Conservation (phyloP, 2,329 filamentous ascomycete species). For the Botrytis sinoallii region DNA sequence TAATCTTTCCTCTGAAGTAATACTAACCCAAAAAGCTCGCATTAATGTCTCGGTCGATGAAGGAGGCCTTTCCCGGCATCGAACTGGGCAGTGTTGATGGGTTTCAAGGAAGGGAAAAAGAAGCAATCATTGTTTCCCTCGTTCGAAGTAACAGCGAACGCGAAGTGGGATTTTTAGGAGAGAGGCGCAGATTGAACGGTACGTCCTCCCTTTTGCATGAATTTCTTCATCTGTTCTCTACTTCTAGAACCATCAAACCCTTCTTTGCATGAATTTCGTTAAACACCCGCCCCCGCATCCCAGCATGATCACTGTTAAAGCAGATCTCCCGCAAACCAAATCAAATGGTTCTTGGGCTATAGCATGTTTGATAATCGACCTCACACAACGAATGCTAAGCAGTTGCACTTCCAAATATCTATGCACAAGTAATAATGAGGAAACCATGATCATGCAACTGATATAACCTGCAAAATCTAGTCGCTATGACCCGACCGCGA, state of each 20-base stretch:
- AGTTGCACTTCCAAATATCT: slow-evolving; percentile 1
- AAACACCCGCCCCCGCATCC: neutral
- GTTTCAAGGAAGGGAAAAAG: slow-evolving; percentile 96
- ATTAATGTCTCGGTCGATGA: slow-evolving; percentile 70
- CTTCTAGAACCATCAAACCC: neutral
- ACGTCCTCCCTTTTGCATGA: slow-evolving; percentile 39
- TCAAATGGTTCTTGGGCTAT: slow-evolving; percentile 5
- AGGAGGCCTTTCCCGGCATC: slow-evolving; percentile 76
- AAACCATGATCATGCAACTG: slow-evolving; percentile 24
- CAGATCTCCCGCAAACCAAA: slow-evolving; percentile 9
- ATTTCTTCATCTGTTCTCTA: neutral
- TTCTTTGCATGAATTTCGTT: slow-evolving; percentile 13
- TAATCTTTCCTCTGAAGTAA: neutral
- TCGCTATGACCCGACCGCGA: slow-evolving; percentile 94
- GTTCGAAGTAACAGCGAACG: slow-evolving; percentile 84
- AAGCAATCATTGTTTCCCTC: slow-evolving; percentile 89
- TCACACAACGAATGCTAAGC: neutral
- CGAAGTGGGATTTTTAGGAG: slow-evolving; percentile 89
- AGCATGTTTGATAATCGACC: slow-evolving; percentile 1
- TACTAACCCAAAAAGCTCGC: slow-evolving; percentile 55
- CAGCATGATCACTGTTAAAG: neutral
- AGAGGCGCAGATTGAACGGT: slow-evolving; percentile 92
- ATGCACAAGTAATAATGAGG: slow-evolving; percentile 5
- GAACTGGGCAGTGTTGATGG: slow-evolving; percentile 97
- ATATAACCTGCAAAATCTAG: slow-evolving; percentile 45